Base-by-base conservation (phyloP, 305 asterid species). In the Plantago lanceolata region DNA sequence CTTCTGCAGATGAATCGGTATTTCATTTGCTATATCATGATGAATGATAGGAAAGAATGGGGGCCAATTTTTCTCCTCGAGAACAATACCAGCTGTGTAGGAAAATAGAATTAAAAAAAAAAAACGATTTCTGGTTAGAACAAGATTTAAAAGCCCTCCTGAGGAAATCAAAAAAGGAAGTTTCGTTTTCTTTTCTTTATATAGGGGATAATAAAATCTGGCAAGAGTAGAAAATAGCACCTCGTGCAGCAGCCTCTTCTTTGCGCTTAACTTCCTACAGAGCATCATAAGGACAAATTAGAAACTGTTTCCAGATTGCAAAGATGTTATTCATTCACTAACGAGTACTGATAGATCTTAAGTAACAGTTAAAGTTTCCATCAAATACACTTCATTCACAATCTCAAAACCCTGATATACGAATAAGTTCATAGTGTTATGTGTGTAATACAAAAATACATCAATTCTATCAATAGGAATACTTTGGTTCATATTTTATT, bases 51-150 rank as follows among this genome's bases (percentile, higher is more conserved):
- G 99, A 74, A 93, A 85, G 82, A 90, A 90, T 0, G 99, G 89
- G 67, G 99, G 99, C 99, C 99, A 93, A 63, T 90, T 93, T 77
- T 90, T 93, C 77, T 85, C 88, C 84, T 93, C 99, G 21, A 93
- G 77, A 77, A 90, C 96, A 76, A 93, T 85, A 43, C 97, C 99
- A 76, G 99, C 99, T 93, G 90, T 84, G 78, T 63, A 45, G 70
- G 71, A 75, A 65, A 53, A n/a, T n/a, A n/a, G n/a, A n/a, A n/a
- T n/a, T n/a, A n/a, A n/a, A 48, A 29, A 62, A 74, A 66, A 68
- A 48, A 63, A 59, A 64, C 6, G 40, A 33, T 33, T 33, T 33
- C 40, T 33, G 40, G 40, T 33, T 0, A 33, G 40, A 33, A 33
- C 33, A 51, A 62, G 12, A 61, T 68, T 37, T 68, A 64, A 59